A percentile compares a stretch with the other conserved stretches of the same genome.
Conservation (phyloP, 106 monocot genomes). For the Dioscorea zingiberensis region DNA sequence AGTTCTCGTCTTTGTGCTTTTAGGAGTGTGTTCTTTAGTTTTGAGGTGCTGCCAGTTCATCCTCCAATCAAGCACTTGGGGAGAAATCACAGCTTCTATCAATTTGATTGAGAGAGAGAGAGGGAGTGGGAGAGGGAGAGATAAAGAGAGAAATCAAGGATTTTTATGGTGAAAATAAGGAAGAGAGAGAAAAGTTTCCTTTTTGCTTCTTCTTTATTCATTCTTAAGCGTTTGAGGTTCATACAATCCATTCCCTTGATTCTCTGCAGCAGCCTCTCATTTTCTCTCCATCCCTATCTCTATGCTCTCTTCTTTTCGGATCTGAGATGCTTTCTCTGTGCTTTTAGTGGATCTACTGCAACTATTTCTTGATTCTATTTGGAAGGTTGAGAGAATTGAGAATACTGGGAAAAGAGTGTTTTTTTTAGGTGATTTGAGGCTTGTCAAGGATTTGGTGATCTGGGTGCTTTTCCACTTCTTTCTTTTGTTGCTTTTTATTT, state of each 20-base stretch:
- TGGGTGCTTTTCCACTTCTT: too few relatives aligned
- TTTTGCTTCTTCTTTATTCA: slow-evolving; percentile 2
- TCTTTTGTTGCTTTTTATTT: too few relatives aligned
- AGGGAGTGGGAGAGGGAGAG: neutral
- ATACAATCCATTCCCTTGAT: slow-evolving; percentile 3
- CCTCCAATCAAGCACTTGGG: too few relatives aligned
- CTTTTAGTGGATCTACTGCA: neutral
- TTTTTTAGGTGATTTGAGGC: neutral
- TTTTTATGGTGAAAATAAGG: neutral
- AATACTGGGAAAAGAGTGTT: neutral
- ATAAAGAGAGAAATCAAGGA: too few relatives aligned
- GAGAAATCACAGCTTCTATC: too few relatives aligned
- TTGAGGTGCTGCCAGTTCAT: too few relatives aligned
- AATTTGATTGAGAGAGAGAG: neutral
- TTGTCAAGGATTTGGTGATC: slow-evolving; percentile 2
- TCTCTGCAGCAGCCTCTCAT: neutral
- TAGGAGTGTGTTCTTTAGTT: neutral
- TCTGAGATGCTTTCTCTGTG: neutral
- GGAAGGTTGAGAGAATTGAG: neutral
- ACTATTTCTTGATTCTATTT: neutral
- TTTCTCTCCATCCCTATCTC: neutral
- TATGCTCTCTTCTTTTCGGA: neutral
- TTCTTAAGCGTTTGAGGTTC: neutral
- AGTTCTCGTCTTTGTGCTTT: neutral
- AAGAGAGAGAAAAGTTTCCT: neutral